Evolutionary conservation across 139 green algal species (phyloP).

Genomic region (Chlamydomonas incerta): DNA sequence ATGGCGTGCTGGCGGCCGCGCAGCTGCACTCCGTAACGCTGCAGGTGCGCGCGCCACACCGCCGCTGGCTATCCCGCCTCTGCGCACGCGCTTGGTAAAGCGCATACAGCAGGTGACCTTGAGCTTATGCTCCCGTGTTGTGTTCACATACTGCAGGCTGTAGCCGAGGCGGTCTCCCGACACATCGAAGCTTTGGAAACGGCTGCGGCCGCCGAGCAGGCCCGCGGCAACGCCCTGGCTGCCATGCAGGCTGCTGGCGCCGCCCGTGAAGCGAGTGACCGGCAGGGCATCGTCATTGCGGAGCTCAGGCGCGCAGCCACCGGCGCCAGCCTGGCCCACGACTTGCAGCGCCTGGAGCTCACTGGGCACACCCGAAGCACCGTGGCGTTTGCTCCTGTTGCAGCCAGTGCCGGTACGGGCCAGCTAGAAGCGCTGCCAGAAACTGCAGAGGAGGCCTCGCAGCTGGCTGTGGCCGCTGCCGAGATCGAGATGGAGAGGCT

Average conservation of each 20-base stretch:
- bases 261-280: background rate
- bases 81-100: no score
- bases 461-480: background rate
- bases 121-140: no score
- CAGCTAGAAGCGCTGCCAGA: background rate
- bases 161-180: constrained; percentile 1
- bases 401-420: background rate
- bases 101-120: no score
- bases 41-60: background rate
- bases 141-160: background rate
- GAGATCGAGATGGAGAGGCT: constrained; percentile 16
- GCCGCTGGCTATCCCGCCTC: no score
- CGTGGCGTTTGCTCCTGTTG: background rate
- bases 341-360: background rate
- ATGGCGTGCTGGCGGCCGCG: background rate
- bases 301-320: background rate
- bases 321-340: background rate
- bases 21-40: constrained; percentile 40
- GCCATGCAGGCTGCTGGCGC: background rate
- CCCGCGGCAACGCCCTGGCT: background rate
- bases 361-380: background rate
- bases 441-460: background rate
- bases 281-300: background rate
- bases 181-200: background rate
- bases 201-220: background rate